A percentile compares a stretch with the other conserved stretches of the same genome.
Evolutionary conservation across 2,329 filamentous ascomycete species (phyloP).

Genomic region (Talaromyces sp.): DNA sequence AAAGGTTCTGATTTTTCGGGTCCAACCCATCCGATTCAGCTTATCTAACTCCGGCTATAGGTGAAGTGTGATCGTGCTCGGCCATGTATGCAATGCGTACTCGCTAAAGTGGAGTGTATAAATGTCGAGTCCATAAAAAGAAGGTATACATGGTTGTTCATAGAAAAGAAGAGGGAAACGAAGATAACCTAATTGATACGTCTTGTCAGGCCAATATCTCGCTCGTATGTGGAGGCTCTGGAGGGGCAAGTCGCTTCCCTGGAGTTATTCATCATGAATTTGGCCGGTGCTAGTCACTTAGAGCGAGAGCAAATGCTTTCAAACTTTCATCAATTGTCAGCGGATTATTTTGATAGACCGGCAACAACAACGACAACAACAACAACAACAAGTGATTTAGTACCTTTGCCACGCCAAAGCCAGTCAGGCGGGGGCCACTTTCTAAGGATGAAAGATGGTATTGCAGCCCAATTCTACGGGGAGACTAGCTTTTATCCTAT

Average conservation of each 20-base stretch:
- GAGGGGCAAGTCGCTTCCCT: slow-evolving; percentile 1
- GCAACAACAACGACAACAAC: too few species aligned
- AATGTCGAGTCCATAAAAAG: background rate
- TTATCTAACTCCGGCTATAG: background rate
- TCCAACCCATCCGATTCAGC: background rate
- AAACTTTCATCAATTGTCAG: background rate
- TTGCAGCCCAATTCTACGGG: slow-evolving; percentile 5
- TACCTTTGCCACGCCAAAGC: background rate
- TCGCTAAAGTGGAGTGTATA: slow-evolving; percentile 5
- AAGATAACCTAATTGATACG: background rate
- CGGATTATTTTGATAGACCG: background rate
- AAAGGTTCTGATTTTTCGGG: too few species aligned
- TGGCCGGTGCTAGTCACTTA: background rate
- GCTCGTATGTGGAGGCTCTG: background rate
- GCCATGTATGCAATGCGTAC: slow-evolving; percentile 6
- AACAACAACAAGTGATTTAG: background rate
- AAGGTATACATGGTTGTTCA: background rate
- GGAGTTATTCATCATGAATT: background rate
- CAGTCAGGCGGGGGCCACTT: background rate
- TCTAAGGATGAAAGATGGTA: slow-evolving; percentile 4
- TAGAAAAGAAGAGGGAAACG: background rate
- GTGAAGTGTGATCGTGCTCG: slow-evolving; percentile 9
- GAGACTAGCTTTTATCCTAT: slow-evolving; percentile 9
- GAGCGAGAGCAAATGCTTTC: slow-evolving; percentile 9
- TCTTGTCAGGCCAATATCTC: background rate